Evolutionary conservation across 305 asterid genomes (phyloP), one percentile per base, ranked within the genome.

Genomic region (Withania somnifera): DNA sequence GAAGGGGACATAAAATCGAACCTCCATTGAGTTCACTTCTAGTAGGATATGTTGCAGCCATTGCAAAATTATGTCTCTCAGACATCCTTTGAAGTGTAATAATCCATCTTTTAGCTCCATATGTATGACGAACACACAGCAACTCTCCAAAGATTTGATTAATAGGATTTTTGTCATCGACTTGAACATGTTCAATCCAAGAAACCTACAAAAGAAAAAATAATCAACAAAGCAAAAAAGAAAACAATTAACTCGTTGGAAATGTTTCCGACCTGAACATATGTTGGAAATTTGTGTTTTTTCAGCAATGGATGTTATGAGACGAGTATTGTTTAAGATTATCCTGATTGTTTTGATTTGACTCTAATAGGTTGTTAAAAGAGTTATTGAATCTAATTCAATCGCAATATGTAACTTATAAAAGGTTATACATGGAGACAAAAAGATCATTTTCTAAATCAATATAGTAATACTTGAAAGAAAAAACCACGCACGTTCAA

Each of bases 151-250:
- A 93, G 45, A 93, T 73, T 61, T 87, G 90, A 82, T 91, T 91
- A 66, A 88, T 90, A 47, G 80, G 77, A n/a, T 67, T 58, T 82
- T 88, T 90, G 80, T 91, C 97, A 19, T 92, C 93, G 75, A 93
- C 93, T 86, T 94, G 91, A 76, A 93, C 93, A 79, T 93, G 97
- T 67, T 93, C 98, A 7, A 94, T 73, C 98, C 98, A 94, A 80
- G 94, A 90, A 66, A 94, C 90, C 98, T 94, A 77, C 30, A 30
- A 36, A 69, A 40, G 14, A 20, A 7, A 26, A 42, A 15, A 61
- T 61, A 14, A 40, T 68, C 32, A 68, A 71, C 5, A 14, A n/a
- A 14, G 0, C 11, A 26, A 47, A 47, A 34, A 3, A 20, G 34
- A 61, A 61, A 28, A 13, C 13, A 28, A 61, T 14, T 32, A 61